Conservation (phyloP, 2,329 filamentous ascomycete species). For the Zymoseptoria pseudotritici region DNA sequence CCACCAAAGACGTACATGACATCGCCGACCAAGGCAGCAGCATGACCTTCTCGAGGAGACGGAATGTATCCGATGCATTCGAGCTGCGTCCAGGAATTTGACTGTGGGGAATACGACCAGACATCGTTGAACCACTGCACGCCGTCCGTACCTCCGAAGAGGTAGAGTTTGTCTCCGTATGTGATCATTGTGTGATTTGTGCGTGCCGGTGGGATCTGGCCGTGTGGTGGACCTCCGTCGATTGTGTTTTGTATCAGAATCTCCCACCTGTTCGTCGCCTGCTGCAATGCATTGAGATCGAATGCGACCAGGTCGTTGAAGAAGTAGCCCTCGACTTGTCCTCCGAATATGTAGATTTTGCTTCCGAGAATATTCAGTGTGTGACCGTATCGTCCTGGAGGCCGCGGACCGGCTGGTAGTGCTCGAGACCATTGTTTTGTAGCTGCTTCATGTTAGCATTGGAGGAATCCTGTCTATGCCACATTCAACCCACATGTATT, state of each 20-base stretch:
- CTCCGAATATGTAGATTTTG: slow-evolving; percentile 95
- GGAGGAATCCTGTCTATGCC: background rate
- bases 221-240: slow-evolving; percentile 51
- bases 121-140: slow-evolving; percentile 98
- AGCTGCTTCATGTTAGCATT: slow-evolving; percentile 47
- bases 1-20: slow-evolving; percentile 99
- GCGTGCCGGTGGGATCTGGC: slow-evolving; percentile 72
- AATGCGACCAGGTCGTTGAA: slow-evolving; percentile 97
- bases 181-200: slow-evolving; percentile 93
- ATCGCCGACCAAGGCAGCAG: slow-evolving; percentile 86
- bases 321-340: slow-evolving; percentile 93
- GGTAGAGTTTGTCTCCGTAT: slow-evolving; percentile 85
- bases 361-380: slow-evolving; percentile 94
- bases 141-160: slow-evolving; percentile 97
- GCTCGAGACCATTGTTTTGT: slow-evolving; percentile 97
- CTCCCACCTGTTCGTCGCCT: slow-evolving; percentile 88
- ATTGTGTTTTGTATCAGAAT: slow-evolving; percentile 73
- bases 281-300: slow-evolving; percentile 89
- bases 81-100: slow-evolving; percentile 77
- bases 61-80: slow-evolving; percentile 98
- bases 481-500: slow-evolving; percentile 74
- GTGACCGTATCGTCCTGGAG: slow-evolving; percentile 88
- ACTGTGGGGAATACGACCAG: slow-evolving; percentile 83
- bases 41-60: slow-evolving; percentile 85
- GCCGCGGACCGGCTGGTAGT: slow-evolving; percentile 75